These are phyloP conservation scores for Babesia bigemina DNA, from an alignment of 169 alveolate genomes.

Conservation along the genomic window DNA sequence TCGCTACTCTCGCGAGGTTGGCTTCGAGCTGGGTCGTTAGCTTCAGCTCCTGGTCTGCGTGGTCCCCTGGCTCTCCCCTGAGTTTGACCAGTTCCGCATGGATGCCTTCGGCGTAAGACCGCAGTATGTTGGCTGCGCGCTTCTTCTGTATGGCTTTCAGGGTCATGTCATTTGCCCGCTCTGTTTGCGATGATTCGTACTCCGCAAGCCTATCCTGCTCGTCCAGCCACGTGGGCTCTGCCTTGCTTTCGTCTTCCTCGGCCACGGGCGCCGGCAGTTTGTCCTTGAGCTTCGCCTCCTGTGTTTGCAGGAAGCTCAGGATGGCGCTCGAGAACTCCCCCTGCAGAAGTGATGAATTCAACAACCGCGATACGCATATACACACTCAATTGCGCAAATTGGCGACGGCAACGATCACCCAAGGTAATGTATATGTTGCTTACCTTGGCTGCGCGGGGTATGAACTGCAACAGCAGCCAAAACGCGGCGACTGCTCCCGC, in stretches of 20 bases:
- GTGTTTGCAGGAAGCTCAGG: constrained; percentile 28
- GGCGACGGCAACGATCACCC: background rate
- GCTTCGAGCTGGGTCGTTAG: constrained; percentile 56
- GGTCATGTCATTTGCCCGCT: constrained; percentile 50
- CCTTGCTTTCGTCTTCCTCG: constrained; percentile 46
- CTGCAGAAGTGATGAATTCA: background rate
- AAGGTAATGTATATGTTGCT: background rate
- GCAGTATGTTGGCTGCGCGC: constrained; percentile 58
- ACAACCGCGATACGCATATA: background rate
- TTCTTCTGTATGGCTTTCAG: constrained; percentile 57
- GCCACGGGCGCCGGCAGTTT: constrained; percentile 17
- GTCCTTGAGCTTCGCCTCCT: constrained; percentile 37
- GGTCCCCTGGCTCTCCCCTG: constrained; percentile 35
- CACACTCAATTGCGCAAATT: background rate
- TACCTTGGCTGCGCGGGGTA: constrained; percentile 10
- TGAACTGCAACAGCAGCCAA: constrained; percentile 16
- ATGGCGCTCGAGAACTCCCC: constrained; percentile 34
- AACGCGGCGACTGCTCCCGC: constrained; percentile 1
- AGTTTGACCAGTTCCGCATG: constrained; percentile 49
- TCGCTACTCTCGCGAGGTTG: constrained; percentile 48
- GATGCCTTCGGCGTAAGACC: constrained; percentile 60
- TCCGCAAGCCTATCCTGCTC: constrained; percentile 58
- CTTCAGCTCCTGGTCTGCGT: constrained; percentile 35
- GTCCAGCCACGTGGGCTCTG: constrained; percentile 61
- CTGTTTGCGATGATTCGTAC: constrained; percentile 63